Evolutionary conservation across 1,284 basidiomycete species (phyloP).

Genomic region (Heliocybe sulcata): DNA sequence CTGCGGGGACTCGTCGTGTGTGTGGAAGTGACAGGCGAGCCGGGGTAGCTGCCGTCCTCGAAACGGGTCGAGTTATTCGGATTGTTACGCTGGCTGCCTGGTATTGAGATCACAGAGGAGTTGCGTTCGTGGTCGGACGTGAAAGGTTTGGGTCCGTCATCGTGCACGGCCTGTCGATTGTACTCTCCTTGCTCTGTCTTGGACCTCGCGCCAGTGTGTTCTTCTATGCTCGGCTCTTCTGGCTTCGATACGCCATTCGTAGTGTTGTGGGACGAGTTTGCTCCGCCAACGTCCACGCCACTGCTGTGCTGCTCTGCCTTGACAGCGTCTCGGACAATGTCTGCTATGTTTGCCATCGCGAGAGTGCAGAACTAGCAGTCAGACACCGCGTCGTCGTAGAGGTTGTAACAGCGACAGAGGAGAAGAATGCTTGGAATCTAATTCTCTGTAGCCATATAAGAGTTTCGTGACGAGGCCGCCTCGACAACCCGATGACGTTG

Average conservation of each 20-base stretch:
- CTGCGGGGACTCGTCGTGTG: not conserved
- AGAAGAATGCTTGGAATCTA: not conserved
- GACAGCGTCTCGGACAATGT: conserved; percentile 3
- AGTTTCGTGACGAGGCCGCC: too few relatives aligned
- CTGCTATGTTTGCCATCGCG: not conserved
- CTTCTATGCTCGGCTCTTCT: too few relatives aligned
- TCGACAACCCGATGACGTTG: too few relatives aligned
- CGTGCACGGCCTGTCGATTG: not conserved
- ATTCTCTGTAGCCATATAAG: not conserved
- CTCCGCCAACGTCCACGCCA: not conserved
- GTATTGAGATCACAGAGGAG: not conserved
- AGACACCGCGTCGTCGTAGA: too few relatives aligned
- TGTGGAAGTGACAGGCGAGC: not conserved
- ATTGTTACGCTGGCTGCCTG: not conserved
- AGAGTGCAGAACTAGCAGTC: too few relatives aligned
- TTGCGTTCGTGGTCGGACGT: not conserved
- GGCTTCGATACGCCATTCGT: not conserved
- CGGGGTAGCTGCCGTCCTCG: not conserved
- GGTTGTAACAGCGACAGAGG: too few relatives aligned
- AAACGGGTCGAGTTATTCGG: not conserved
- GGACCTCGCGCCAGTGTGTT: not conserved
- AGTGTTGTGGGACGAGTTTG: not conserved
- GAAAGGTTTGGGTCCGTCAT: not conserved
- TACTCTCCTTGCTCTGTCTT: not conserved
- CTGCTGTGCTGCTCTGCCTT: not conserved